Evolutionary conservation across 78 protist genomes (phyloP), one percentile per base, ranked within the genome.

Genomic region (Dictyostelium intermedium): DNA sequence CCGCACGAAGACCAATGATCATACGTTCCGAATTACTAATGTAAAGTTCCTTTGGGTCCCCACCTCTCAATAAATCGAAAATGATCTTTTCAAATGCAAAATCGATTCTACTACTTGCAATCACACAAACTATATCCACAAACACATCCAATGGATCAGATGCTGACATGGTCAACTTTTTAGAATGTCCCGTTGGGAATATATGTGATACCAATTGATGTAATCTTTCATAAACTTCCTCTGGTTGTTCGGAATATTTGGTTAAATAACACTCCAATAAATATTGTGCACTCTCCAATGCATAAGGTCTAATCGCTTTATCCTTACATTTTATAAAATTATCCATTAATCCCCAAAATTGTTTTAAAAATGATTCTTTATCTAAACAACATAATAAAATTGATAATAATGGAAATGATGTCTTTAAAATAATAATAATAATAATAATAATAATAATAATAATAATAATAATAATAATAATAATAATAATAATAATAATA

Each of bases 361-460:
- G 76, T 74, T 89, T 89, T 63, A 89, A 50, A 89, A 89, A 89
- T 30, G 79, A 61, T 70, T 89, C 94, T 80, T 80, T 89, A 39
- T 89, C 94, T 53, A 35, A 30, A 50, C 94, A 89, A 80, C 94
- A 89, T 70, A 89, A 89, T 89, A 89, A 80, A 32, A 89, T 89
- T 80, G 94, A 80, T 35, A 89, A 53, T 80, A 89, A 80, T 89
- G 94, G 94, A 47, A 37, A 89, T 81, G 94, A 89, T 89, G 94
- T 89, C 94, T 89, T 70, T 23, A 47, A 63, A 25, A 50, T 63
- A 69, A 56, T 18, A 13, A 30, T 0, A 61, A n/a, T 66, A 18
- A 18, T 27, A 27, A 25, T 25, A 66, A 66, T 10, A 23, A 2
- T 13, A 20, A 20, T 16, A 50, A 5, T 16, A 16, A 16, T 13